Evolutionary conservation across 2,329 filamentous ascomycete genomes (phyloP).

Genomic region (Chalara sp.): DNA sequence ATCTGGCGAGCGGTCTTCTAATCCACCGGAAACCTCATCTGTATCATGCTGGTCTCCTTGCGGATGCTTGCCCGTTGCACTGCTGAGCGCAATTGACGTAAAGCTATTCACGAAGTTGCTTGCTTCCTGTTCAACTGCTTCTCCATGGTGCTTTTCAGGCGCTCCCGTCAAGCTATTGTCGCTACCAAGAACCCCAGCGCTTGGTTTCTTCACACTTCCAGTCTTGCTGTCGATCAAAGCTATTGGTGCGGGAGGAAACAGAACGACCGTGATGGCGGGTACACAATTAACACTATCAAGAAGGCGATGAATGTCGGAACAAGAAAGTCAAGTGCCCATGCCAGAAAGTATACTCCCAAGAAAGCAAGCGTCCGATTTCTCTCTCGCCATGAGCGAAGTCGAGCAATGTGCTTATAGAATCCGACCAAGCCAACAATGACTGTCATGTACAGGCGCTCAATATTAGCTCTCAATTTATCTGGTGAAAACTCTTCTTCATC

Average conservation of each 20-base stretch:
- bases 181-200: conserved; percentile 68
- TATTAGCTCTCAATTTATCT: conserved; percentile 70
- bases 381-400: conserved; percentile 76
- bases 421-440: conserved; percentile 61
- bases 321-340: conserved; percentile 70
- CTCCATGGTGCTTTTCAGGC: conserved; percentile 75
- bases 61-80: conserved; percentile 71
- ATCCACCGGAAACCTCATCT: conserved; percentile 12
- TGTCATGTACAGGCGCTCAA: conserved; percentile 79
- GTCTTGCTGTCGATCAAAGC: conserved; percentile 63
- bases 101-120: conserved; percentile 73
- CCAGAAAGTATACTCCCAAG: conserved; percentile 45
- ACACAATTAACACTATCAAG: conserved; percentile 58
- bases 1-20: conserved; percentile 52
- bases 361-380: conserved; percentile 61
- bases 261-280: conserved; percentile 51
- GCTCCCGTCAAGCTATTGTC: conserved; percentile 74
- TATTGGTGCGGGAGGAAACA: conserved; percentile 72
- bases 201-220: conserved; percentile 71
- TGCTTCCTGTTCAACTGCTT: conserved; percentile 78
- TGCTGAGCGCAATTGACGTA: conserved; percentile 64
- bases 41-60: conserved; percentile 46
- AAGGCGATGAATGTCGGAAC: conserved; percentile 52
- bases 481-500: conserved; percentile 81
- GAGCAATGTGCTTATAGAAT: conserved; percentile 66